Base-by-base conservation (phyloP, 805 yeast species). In the Saturnispora kantuleensis region DNA sequence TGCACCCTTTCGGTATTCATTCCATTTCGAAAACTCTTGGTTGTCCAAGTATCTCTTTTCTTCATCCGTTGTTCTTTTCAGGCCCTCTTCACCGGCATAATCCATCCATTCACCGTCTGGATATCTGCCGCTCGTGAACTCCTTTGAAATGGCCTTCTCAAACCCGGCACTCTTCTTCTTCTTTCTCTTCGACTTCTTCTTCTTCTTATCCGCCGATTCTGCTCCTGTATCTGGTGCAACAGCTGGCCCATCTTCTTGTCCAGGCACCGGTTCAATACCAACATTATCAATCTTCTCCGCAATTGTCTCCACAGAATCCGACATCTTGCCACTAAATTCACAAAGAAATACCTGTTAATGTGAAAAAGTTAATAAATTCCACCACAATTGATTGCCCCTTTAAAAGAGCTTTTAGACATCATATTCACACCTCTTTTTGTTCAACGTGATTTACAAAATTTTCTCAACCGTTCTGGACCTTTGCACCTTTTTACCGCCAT, bases 1-100 rank as follows among this genome's bases (percentile, higher is more conserved):
- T 2, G 97, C 96, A 45, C 89, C 98, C 59, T 87, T 87, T 57
- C 99, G 78, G 66, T 88, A 80, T 50, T 89, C 96, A 51, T 88
- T 81, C 84, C 94, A 85, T 44, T 69, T 73, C 46, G 71, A 71
- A 52, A 71, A 69, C 53, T 70, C 72, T 54, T 76, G 77, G 47
- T 85, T 73, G 53, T 84, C 93, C 53, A 80, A 63, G 54, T 85
- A 81, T 52, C 96, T 71, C 62, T 79, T 76, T 59, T 93, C 98
- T 57, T 86, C 97, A 52, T 79, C 80, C 0, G 96, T 87, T 21
- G 84, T 76, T 51, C 98, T 75, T 58, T 76, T 76, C 43, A 77
- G 64, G 57, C 79, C 79, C 46, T 83, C 87, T 48, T 76, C 74
- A 10, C 58, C 62, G 10, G 76, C 77, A 57, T 89, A 87, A 45